Evolutionary conservation across 75 land plant genomes (phyloP).

Genomic region (Sequoia sempervirens): DNA sequence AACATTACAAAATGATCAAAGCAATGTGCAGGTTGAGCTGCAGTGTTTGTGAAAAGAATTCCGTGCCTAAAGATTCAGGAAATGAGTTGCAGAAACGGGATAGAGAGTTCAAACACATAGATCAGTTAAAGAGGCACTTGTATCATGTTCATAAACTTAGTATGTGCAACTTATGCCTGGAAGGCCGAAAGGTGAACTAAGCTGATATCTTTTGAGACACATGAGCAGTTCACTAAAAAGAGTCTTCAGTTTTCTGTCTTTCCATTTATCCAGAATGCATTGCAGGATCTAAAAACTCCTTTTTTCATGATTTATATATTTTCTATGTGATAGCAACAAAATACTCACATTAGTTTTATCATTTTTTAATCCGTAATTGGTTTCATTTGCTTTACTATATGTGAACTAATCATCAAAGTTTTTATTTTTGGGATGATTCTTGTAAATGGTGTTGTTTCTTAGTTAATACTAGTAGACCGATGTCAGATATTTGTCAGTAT

Average conservation of each 20-base stretch:
- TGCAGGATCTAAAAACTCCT: background rate
- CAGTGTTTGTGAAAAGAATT: constrained; percentile 18
- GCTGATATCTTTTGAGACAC: background rate
- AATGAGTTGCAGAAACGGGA: constrained; percentile 47
- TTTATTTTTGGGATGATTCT: background rate
- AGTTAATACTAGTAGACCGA: background rate
- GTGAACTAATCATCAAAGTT: background rate
- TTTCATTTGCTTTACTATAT: background rate
- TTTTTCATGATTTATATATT: background rate
- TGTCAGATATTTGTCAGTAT: background rate
- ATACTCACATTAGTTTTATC: background rate
- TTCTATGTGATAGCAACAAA: background rate
- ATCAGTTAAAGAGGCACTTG: constrained; percentile 72
- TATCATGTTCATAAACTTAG: constrained; percentile 58
- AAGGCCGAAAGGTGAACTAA: constrained; percentile 71
- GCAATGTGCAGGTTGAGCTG: constrained; percentile 94
- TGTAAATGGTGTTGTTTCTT: background rate
- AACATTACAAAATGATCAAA: constrained; percentile 82
- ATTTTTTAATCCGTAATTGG: background rate
- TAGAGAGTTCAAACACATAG: constrained; percentile 59
- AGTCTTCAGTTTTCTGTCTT: background rate
- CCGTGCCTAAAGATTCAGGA: background rate
- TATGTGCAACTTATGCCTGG: constrained; percentile 89
- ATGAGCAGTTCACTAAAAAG: background rate
- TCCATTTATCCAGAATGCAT: background rate